Conservation (phyloP, 2,329 filamentous ascomycete genomes). For the Nakataea oryzae region DNA sequence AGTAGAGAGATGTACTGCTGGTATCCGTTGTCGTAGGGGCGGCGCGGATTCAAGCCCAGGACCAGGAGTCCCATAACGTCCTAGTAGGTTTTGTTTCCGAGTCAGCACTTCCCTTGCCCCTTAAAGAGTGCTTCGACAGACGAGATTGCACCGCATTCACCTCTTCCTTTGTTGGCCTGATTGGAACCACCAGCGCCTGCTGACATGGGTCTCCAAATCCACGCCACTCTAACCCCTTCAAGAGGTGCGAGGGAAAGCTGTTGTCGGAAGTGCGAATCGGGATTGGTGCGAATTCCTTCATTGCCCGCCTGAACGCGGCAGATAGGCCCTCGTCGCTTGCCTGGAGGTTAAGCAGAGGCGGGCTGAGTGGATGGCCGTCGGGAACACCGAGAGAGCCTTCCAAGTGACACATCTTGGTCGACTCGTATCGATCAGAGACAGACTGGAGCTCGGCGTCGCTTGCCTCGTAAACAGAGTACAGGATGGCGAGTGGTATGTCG, state of each 20-base stretch:
- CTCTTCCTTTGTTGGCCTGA: constrained; percentile 56
- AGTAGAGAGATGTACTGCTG: constrained; percentile 51
- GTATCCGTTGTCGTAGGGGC: constrained; percentile 66
- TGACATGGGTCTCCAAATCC: constrained; percentile 56
- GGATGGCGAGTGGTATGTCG: constrained; percentile 39
- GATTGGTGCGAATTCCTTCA: constrained; percentile 25
- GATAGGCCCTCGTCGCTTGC: constrained; percentile 26
- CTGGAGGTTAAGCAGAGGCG: constrained; percentile 23
- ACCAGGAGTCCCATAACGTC: constrained; percentile 57
- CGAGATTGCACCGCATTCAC: neutral
- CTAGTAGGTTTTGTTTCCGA: neutral
- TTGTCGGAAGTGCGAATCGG: constrained; percentile 32
- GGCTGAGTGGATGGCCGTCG: constrained; percentile 28
- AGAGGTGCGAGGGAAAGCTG: constrained; percentile 45
- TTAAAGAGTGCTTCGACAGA: constrained; percentile 63
- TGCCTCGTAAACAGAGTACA: constrained; percentile 37
- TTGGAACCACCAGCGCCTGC: constrained; percentile 58
- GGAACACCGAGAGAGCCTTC: constrained; percentile 36
- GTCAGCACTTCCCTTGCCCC: constrained; percentile 68
- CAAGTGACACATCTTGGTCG: constrained; percentile 25
- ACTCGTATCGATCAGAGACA: constrained; percentile 16
- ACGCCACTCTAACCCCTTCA: constrained; percentile 49
- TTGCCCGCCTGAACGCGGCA: constrained; percentile 25
- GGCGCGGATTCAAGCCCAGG: constrained; percentile 58
- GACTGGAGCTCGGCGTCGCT: constrained; percentile 13